Conservation (phyloP, 2,329 filamentous ascomycete genomes). For the Karstenula rhodostoma region DNA sequence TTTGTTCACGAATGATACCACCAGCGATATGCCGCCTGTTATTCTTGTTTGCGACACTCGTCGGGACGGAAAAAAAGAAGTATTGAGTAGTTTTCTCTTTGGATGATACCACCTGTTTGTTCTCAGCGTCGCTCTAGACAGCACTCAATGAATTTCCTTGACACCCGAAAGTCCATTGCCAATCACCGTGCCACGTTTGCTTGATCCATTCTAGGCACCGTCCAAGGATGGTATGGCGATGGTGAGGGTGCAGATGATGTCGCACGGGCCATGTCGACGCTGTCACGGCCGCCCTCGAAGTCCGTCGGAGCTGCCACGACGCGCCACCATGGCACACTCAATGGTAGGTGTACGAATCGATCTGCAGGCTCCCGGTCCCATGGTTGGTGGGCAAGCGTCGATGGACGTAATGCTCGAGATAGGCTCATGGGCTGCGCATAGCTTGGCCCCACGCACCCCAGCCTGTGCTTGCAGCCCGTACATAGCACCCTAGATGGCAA, state of each 20-base stretch:
- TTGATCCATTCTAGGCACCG: not conserved
- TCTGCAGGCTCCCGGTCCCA: conserved; percentile 3
- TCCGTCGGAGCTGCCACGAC: not conserved
- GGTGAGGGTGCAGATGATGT: not conserved
- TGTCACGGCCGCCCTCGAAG: not conserved
- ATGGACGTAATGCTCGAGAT: not conserved
- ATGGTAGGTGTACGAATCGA: not conserved
- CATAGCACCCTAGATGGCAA: conserved; percentile 8
- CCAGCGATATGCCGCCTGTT: conserved; percentile 6
- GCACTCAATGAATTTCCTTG: conserved; percentile 1
- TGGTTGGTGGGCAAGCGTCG: not conserved
- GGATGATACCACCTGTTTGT: conserved; percentile 12
- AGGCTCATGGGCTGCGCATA: not conserved
- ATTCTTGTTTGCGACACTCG: not conserved
- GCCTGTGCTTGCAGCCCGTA: not conserved
- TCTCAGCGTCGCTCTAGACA: conserved; percentile 8
- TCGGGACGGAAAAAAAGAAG: not conserved
- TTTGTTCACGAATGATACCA: conserved; percentile 22
- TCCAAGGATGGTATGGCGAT: not conserved
- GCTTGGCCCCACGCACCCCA: not conserved
- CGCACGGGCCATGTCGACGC: conserved; percentile 3
- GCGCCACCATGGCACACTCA: conserved; percentile 5
- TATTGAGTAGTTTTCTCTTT: conserved; percentile 12
- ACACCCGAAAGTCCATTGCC: not conserved
- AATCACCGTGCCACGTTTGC: not conserved